Conservation (phyloP, 805 yeast genomes). For the Cyberlindnera bimundalis region DNA sequence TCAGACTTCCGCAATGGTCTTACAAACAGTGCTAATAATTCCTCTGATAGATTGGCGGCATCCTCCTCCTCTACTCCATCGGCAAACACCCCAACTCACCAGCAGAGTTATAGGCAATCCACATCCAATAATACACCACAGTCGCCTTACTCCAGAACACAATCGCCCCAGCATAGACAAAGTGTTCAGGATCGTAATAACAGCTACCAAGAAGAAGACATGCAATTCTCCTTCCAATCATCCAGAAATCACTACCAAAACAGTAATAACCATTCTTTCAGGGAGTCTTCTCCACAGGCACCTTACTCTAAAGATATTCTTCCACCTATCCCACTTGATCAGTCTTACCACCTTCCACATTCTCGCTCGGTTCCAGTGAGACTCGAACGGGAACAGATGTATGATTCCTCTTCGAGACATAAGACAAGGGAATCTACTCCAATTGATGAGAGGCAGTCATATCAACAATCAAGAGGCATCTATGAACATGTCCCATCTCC, state of each 20-base stretch:
- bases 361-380: constrained; percentile 24
- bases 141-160: constrained; percentile 15
- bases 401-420: neutral
- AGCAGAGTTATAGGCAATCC: neutral
- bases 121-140: constrained; percentile 8
- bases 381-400: constrained; percentile 13
- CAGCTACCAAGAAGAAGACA: constrained; percentile 17
- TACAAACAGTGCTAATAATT: constrained; percentile 1
- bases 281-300: constrained; percentile 5
- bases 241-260: constrained; percentile 22
- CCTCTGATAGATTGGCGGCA: constrained; percentile 3
- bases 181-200: neutral
- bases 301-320: constrained; percentile 8
- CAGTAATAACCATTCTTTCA: neutral
- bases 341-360: constrained; percentile 17
- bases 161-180: constrained; percentile 6
- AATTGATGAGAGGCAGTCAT: constrained; percentile 1
- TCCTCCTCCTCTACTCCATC: constrained; percentile 4
- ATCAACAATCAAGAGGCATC: constrained; percentile 5
- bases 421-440: constrained; percentile 7
- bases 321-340: constrained; percentile 5
- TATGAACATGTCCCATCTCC: constrained; percentile 19
- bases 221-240: constrained; percentile 29
- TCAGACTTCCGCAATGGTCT: constrained; percentile 24
- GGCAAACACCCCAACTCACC: constrained; percentile 3